Percentiles rank a stretch among this genome's conserved stretches.
Conservation (phyloP, 805 yeast species). For the Komagataella mondaviorum region DNA sequence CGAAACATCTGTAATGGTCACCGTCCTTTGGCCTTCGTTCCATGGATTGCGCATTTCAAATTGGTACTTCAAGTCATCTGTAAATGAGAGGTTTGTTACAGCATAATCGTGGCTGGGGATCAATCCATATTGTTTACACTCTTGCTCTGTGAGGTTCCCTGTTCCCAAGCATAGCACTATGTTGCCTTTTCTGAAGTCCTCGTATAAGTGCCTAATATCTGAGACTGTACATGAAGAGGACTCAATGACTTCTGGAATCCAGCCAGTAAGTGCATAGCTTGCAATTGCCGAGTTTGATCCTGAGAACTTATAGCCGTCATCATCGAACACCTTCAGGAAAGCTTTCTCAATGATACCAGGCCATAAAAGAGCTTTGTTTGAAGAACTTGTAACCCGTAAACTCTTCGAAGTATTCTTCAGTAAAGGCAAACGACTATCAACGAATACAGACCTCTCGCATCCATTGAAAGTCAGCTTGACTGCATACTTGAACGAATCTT, state of each 20-base stretch:
- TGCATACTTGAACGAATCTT: constrained; percentile 19
- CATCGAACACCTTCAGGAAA: constrained; percentile 37
- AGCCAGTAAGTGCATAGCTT: constrained; percentile 51
- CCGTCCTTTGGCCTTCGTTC: constrained; percentile 11
- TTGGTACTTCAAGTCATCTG: constrained; percentile 5
- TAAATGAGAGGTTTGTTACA: constrained; percentile 20
- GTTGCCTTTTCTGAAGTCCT: constrained; percentile 17
- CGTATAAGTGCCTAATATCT: constrained; percentile 17
- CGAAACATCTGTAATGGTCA: constrained; percentile 17
- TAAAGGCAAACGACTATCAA: constrained; percentile 34
- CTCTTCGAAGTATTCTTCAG: constrained; percentile 7
- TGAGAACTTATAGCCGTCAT: constrained; percentile 46
- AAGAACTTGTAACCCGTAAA: constrained; percentile 22
- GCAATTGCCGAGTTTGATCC: constrained; percentile 77
- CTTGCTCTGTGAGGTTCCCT: constrained; percentile 23
- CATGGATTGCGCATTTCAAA: constrained; percentile 34
- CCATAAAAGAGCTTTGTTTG: constrained; percentile 29
- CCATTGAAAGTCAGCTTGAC: constrained; percentile 42
- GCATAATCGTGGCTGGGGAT: constrained; percentile 63
- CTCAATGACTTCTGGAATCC: constrained; percentile 51
- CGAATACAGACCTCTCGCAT: constrained; percentile 25
- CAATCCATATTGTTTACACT: constrained; percentile 23
- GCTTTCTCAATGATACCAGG: constrained; percentile 76
- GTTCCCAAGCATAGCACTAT: constrained; percentile 60
- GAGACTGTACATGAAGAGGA: constrained; percentile 17